Base-by-base conservation (phyloP, 768 basidiomycete species). In the Lactifluus subvellereus region DNA sequence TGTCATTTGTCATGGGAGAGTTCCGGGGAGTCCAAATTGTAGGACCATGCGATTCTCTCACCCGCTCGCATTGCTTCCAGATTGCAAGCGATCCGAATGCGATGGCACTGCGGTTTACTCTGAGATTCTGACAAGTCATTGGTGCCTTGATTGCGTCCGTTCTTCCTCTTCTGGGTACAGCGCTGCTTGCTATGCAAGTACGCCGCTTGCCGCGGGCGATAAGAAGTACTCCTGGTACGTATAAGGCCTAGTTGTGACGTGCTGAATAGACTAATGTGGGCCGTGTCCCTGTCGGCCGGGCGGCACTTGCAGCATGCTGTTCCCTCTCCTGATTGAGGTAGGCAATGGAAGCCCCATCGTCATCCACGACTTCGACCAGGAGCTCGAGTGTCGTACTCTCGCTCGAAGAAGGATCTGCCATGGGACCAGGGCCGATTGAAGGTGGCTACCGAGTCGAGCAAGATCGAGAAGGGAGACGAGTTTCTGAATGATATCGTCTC, bases 401-500 rank as follows among this genome's bases (percentile, higher is more conserved):
- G 52, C 58, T 14, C 47, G 53, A 18, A 55, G 13, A 59, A 60
- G 14, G 42, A 35, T 9, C 6, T 18, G 22, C 47, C 56, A 35
- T 53, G 43, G 30, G 42, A 50, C 14, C 38, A 42, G 18, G 33
- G 22, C 10, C 52, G 53, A 22, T 16, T 59, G 33, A 64, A 59
- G 48, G 62, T 64, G 20, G 62, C 59, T 11, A 64, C 62, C 1
- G 58, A 64, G 32, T 60, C 62, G 16, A 59, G 57, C 22, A 59
- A 53, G 54, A 64, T 59, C 18, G 53, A 59, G 38, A 54, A 60
- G 48, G 62, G 62, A 0, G 58, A 55, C 8, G 58, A 64, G 22
- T 64, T 64, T 55, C 14, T 64, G 62, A 55, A 60, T 20, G 62
- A 64, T 32, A 64, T 64, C 16, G 43, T 64, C 48, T 64, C 62